Conservation (phyloP, 75 land plant species). For the Sequoiadendron giganteum region DNA sequence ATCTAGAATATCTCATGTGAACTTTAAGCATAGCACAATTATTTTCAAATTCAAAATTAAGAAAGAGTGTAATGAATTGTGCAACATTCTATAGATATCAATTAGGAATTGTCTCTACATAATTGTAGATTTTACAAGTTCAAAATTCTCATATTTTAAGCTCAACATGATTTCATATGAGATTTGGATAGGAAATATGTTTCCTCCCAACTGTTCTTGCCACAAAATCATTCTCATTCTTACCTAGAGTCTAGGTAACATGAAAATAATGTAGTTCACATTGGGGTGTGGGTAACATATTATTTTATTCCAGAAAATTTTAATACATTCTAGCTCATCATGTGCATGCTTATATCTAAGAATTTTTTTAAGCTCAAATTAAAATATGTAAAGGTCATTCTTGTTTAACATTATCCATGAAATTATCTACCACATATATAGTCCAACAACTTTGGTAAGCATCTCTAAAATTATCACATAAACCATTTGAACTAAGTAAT, state of each 20-base stretch:
- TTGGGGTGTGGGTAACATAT: background rate
- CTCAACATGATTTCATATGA: background rate
- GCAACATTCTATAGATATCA: background rate
- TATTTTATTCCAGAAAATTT: background rate
- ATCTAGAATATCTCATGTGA: background rate
- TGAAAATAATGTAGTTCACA: background rate
- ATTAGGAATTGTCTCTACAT: background rate
- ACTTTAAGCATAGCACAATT: background rate
- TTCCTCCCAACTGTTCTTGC: background rate
- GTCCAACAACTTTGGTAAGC: background rate
- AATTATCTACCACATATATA: background rate
- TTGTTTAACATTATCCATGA: background rate
- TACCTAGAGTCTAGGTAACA: background rate
- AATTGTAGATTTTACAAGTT: background rate
- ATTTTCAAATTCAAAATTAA: background rate
- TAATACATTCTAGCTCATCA: background rate
- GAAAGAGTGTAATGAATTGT: background rate
- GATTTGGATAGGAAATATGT: background rate
- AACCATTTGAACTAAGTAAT: background rate
- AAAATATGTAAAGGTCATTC: too few species aligned
- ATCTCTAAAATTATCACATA: background rate
- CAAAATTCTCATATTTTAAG: background rate
- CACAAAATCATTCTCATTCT: background rate
- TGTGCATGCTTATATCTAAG: background rate
- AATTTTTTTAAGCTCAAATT: background rate